A percentile compares a stretch with the other conserved stretches of the same genome.
Evolutionary conservation across 2,329 filamentous ascomycete genomes (phyloP).

Genomic region (Mycosphaerella arachidis): DNA sequence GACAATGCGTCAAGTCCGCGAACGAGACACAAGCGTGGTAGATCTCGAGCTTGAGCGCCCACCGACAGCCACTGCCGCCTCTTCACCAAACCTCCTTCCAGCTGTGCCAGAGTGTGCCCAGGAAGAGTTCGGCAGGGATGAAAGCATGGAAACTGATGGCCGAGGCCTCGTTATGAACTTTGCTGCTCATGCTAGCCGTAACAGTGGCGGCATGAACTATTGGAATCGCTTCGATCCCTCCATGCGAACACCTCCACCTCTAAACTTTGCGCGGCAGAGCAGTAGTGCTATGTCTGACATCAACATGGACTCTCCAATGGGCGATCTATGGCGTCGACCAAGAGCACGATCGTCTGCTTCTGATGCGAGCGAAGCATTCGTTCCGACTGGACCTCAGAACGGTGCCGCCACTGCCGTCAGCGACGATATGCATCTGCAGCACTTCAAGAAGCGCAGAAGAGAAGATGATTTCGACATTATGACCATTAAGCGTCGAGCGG

Average conservation of each 20-base stretch:
- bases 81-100: conserved; percentile 63
- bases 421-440: conserved; percentile 33
- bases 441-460: conserved; percentile 70
- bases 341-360: conserved; percentile 31
- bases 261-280: conserved; percentile 53
- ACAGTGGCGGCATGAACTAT: conserved; percentile 67
- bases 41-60: conserved; percentile 37
- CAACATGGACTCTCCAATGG: conserved; percentile 63
- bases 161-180: conserved; percentile 59
- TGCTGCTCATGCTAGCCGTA: conserved; percentile 67
- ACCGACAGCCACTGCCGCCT: conserved; percentile 56
- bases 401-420: conserved; percentile 23
- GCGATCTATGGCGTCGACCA: conserved; percentile 26
- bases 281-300: conserved; percentile 59
- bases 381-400: conserved; percentile 13
- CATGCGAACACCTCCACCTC: conserved; percentile 59
- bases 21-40: conserved; percentile 62
- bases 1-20: conserved; percentile 89
- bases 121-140: conserved; percentile 66
- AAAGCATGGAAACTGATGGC: conserved; percentile 28
- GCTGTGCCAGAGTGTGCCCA: conserved; percentile 54
- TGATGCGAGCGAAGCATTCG: conserved; percentile 31
- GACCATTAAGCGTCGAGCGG: conserved; percentile 84
- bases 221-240: conserved; percentile 75
- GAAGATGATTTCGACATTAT: conserved; percentile 88